Percentiles rank a stretch among this genome's conserved stretches.
Evolutionary conservation across 148 eudicot species (phyloP).

Genomic region (Camellia sinensis): DNA sequence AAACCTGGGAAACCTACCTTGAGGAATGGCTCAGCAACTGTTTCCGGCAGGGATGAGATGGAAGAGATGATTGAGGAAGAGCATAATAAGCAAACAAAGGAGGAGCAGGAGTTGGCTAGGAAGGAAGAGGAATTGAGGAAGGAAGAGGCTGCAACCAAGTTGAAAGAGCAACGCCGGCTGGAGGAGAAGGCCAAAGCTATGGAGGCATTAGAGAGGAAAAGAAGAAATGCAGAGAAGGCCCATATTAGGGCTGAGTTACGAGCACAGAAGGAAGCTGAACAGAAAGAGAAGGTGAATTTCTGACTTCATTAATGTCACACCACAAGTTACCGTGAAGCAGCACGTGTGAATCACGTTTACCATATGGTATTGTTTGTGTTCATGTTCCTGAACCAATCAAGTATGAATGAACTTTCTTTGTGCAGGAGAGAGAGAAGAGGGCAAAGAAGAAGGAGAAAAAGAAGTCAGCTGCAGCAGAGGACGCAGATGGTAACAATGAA

Average conservation of each 20-base stretch:
- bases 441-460: conserved; percentile 83
- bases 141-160: conserved; percentile 52
- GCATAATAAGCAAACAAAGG: conserved; percentile 39
- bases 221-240: conserved; percentile 63
- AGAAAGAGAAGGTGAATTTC: conserved; percentile 67
- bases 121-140: conserved; percentile 55
- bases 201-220: conserved; percentile 87
- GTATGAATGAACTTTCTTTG: background rate
- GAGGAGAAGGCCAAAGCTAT: conserved; percentile 77
- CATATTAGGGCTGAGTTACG: conserved; percentile 64
- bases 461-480: conserved; percentile 36
- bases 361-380: background rate
- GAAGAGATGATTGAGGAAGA: conserved; percentile 42
- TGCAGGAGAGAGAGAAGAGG: conserved; percentile 84
- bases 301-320: background rate
- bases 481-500: conserved; percentile 23
- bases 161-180: conserved; percentile 63
- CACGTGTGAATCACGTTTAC: background rate
- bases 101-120: conserved; percentile 62
- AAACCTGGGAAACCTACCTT: conserved; percentile 25
- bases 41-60: conserved; percentile 27
- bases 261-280: conserved; percentile 82
- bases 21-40: conserved; percentile 25
- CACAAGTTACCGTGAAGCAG: background rate
- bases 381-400: background rate